phyloP scores from a whole-genome alignment of 176 grass and related monocot species.

The Carex cristatella region DNA sequence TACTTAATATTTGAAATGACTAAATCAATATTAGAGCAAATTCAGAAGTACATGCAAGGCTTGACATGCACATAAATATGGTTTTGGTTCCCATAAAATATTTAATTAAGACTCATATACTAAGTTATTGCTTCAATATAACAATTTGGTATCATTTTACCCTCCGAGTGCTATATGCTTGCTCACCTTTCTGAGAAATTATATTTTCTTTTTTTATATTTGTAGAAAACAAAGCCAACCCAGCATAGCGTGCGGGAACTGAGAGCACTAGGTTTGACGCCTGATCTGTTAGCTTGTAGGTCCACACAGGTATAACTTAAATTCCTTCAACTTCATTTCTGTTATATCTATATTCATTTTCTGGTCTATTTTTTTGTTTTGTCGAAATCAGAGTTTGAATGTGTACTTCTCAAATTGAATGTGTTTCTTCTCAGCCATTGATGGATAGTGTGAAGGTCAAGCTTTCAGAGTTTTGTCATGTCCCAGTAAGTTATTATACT shows the following conservation, averaged over 20 bases:
- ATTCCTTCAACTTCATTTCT: background rate
- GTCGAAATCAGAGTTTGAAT: background rate
- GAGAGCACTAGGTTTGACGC: slow-evolving; percentile 86
- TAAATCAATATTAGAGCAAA: background rate
- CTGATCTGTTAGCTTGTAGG: slow-evolving; percentile 92
- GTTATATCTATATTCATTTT: background rate
- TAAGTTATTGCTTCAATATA: background rate
- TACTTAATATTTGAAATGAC: background rate
- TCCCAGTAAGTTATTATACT: slow-evolving; percentile 55
- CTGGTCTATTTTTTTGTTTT: background rate
- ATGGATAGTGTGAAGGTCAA: slow-evolving; percentile 72
- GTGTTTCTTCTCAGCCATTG: slow-evolving; percentile 57
- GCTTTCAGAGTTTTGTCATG: slow-evolving; percentile 99
- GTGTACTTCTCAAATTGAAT: background rate
- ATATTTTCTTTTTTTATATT: slow-evolving; percentile 10
- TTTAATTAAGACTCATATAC: slow-evolving; percentile 2
- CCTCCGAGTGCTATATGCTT: background rate
- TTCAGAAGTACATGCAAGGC: background rate
- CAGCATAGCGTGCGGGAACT: slow-evolving; percentile 96
- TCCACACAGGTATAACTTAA: slow-evolving; percentile 60
- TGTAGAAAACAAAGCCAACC: slow-evolving; percentile 99
- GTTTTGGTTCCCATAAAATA: slow-evolving; percentile 12
- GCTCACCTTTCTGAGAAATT: background rate
- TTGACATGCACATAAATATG: background rate
- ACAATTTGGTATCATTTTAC: background rate